These are phyloP conservation scores for Pulveroboletus frians DNA, from an alignment of 768 basidiomycete genomes.

Conservation along the genomic window DNA sequence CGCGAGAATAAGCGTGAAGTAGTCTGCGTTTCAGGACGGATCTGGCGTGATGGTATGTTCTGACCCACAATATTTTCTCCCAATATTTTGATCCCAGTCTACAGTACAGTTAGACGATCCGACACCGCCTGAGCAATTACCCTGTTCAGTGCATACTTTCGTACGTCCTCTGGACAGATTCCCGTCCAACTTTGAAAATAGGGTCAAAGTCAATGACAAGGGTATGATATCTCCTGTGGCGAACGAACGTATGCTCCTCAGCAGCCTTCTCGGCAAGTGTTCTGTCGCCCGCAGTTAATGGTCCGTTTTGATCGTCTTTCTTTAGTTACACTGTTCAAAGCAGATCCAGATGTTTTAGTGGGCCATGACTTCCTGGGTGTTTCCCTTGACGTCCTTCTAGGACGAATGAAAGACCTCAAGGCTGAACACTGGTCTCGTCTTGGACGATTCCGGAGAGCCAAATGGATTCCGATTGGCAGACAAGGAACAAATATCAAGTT, in stretches of 20 bases:
- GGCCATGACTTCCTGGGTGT: constrained; percentile 93
- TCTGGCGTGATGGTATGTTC: constrained; percentile 69
- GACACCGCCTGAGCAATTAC: constrained; percentile 82
- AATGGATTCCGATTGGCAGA: constrained; percentile 75
- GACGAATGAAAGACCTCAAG: constrained; percentile 87
- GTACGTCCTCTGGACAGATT: constrained; percentile 86
- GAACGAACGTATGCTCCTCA: constrained; percentile 84
- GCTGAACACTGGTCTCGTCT: constrained; percentile 92
- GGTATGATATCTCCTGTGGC: constrained; percentile 68
- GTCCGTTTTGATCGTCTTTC: background rate
- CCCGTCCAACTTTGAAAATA: constrained; percentile 76
- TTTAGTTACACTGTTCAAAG: constrained; percentile 68
- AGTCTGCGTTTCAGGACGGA: constrained; percentile 76
- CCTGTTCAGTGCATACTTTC: constrained; percentile 79
- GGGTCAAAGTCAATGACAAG: constrained; percentile 57
- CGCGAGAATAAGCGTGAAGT: constrained; percentile 91
- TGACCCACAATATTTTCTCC: background rate
- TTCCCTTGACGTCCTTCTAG: constrained; percentile 83
- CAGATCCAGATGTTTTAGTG: constrained; percentile 91
- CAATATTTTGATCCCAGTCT: background rate
- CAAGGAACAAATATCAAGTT: constrained; percentile 83
- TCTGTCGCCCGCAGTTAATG: background rate
- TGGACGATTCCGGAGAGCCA: constrained; percentile 80
- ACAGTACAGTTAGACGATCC: constrained; percentile 86
- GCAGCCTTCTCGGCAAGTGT: constrained; percentile 64